Percentiles rank a stretch among this genome's conserved stretches.
Evolutionary conservation across 805 yeast genomes (phyloP).

Genomic region (Tetrapisispora iriomotensis): DNA sequence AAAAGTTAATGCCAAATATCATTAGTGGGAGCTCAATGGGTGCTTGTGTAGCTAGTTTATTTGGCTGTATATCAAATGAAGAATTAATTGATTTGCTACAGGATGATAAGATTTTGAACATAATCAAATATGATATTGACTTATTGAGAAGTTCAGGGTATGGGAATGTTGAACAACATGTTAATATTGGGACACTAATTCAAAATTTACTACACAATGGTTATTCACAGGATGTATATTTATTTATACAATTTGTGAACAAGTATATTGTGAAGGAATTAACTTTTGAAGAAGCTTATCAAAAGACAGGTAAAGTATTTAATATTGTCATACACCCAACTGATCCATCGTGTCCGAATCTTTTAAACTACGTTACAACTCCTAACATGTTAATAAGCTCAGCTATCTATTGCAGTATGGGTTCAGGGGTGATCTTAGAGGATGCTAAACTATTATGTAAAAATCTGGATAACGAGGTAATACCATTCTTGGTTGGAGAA

Average conservation of each 20-base stretch:
- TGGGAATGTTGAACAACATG: slow-evolving; percentile 29
- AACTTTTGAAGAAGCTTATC: slow-evolving; percentile 90
- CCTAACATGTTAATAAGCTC: slow-evolving; percentile 88
- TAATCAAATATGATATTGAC: slow-evolving; percentile 49
- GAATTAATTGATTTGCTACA: slow-evolving; percentile 45
- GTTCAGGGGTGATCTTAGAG: slow-evolving; percentile 54
- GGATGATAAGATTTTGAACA: slow-evolving; percentile 30
- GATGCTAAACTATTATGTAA: slow-evolving; percentile 49
- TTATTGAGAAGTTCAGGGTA: slow-evolving; percentile 42
- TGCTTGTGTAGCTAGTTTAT: slow-evolving; percentile 80
- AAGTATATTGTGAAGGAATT: slow-evolving; percentile 63
- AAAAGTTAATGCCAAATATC: slow-evolving; percentile 70
- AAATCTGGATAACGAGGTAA: slow-evolving; percentile 53
- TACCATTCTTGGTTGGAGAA: slow-evolving; percentile 40
- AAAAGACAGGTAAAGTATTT: slow-evolving; percentile 64
- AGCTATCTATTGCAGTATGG: slow-evolving; percentile 80
- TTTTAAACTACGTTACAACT: slow-evolving; percentile 81
- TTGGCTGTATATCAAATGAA: slow-evolving; percentile 60
- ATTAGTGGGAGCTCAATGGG: slow-evolving; percentile 92
- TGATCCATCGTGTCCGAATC: slow-evolving; percentile 46
- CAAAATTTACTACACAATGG: slow-evolving; percentile 72
- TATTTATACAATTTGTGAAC: slow-evolving; percentile 66
- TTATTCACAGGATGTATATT: slow-evolving; percentile 74
- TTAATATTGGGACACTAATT: slow-evolving; percentile 49
- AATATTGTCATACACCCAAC: slow-evolving; percentile 83